Evolutionary conservation across 2,329 filamentous ascomycete species (phyloP), one percentile per base, ranked within the genome.

Genomic region (Drechslerella stenobrocha): DNA sequence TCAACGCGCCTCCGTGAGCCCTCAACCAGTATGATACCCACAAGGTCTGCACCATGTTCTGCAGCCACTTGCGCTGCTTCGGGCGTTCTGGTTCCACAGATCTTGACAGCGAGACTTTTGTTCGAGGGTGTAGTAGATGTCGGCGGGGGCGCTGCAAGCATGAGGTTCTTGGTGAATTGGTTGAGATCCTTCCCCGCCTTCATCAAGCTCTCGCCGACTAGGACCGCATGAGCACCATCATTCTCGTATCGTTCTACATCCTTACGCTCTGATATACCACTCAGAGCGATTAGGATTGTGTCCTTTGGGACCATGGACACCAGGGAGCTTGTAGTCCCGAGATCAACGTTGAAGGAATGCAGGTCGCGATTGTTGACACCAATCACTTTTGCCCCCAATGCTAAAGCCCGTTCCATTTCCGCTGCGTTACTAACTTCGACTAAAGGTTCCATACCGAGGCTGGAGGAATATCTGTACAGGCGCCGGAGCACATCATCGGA

Each of bases 341-440:
- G 83, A 76, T 98, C 95, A 18, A 98, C 93, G 75, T 97, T 91
- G 73, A 98, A 98, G 74, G 87, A 97, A 72, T 92, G 92, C 9
- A 98, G 81, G 74, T 98, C 95, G 57, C 93, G 86, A 79, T 98
- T 98, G 79, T 98, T 98, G 72, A 98, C 93, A 23, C 93, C 93
- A 73, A 98, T 95, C 34, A 90, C 92, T 77, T 91, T 87, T 20
- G 93, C 84, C 8, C 92, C 93, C 20, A 98, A 81, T 59, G 88
- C 83, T 45, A 96, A 85, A 5, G 95, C 93, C 59, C 85, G 86
- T 35, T 87, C 82, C 89, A 96, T 98, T 77, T 98, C 93, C 50
- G 93, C 89, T 0, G 87, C 85, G 40, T 88, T 98, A 75, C 98
- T 95, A 24, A 98, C 93, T 76, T 98, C 93, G 1, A 98, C 93